Percentiles rank a stretch among this genome's conserved stretches.
These are phyloP conservation scores for Xylaria sp. DNA, from an alignment of 2,329 filamentous ascomycete genomes.

Conservation along the genomic window DNA sequence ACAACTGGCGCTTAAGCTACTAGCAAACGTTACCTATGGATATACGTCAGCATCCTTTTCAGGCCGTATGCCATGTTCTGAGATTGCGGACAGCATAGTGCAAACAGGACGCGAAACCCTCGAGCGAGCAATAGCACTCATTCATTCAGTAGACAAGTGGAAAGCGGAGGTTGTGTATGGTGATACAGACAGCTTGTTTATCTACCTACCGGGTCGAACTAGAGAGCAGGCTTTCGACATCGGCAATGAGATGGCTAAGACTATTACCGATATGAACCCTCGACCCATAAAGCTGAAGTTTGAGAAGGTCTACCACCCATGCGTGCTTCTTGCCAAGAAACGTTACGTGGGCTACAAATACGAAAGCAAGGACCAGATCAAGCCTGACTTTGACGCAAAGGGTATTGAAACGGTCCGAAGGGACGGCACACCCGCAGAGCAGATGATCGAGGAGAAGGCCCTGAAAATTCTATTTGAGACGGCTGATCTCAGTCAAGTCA, in stretches of 20 bases:
- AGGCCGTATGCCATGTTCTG: slow-evolving; percentile 95
- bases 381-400: slow-evolving; percentile 95
- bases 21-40: slow-evolving; percentile 98
- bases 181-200: slow-evolving; percentile 94
- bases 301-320: slow-evolving; percentile 97
- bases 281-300: slow-evolving; percentile 95
- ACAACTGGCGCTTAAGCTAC: slow-evolving; percentile 91
- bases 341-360: slow-evolving; percentile 99
- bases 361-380: slow-evolving; percentile 76
- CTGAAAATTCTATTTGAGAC: slow-evolving; percentile 91
- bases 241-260: slow-evolving; percentile 88
- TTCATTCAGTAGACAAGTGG: slow-evolving; percentile 89
- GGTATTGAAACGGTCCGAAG: slow-evolving; percentile 97
- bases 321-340: slow-evolving; percentile 93
- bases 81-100: slow-evolving; percentile 98
- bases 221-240: slow-evolving; percentile 90
- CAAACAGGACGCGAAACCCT: slow-evolving; percentile 95
- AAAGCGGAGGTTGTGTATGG: slow-evolving; percentile 97
- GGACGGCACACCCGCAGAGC: slow-evolving; percentile 93
- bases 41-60: slow-evolving; percentile 98
- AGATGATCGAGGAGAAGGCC: slow-evolving; percentile 95
- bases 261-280: slow-evolving; percentile 89
- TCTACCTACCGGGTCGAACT: slow-evolving; percentile 87
- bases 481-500: slow-evolving; percentile 87
- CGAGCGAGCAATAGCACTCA: slow-evolving; percentile 90